phyloP scores from a whole-genome alignment of 306 rosid species.

The Begonia fuchsioides region DNA sequence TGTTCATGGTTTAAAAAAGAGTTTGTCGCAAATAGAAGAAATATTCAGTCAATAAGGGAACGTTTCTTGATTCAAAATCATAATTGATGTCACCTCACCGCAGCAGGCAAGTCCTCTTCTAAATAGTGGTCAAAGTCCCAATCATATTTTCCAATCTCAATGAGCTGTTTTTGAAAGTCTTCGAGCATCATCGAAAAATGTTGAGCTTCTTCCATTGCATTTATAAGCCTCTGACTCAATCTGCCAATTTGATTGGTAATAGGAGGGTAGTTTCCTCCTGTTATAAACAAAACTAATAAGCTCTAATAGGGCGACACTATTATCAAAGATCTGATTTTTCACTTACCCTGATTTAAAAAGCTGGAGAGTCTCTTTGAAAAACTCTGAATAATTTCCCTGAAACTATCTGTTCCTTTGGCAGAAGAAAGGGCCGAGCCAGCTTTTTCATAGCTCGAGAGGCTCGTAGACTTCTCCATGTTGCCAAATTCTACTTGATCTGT shows the following conservation, averaged over 20 bases:
- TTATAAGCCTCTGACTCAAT: slow-evolving; percentile 22
- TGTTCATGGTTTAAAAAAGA: neutral
- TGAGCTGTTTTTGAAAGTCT: slow-evolving; percentile 47
- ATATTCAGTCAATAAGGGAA: neutral
- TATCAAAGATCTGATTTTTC: slow-evolving; percentile 1
- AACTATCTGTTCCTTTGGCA: slow-evolving; percentile 9
- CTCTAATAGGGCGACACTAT: neutral
- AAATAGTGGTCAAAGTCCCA: slow-evolving; percentile 88
- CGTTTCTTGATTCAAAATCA: neutral
- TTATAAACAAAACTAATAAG: slow-evolving; percentile 7
- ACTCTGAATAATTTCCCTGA: slow-evolving; percentile 17
- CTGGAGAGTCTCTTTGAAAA: slow-evolving; percentile 18
- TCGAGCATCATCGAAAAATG: slow-evolving; percentile 24
- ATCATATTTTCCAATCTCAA: slow-evolving; percentile 28
- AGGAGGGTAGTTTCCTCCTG: slow-evolving; percentile 11
- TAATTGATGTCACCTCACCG: slow-evolving; percentile 59
- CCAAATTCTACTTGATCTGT: slow-evolving; percentile 17
- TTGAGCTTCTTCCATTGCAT: slow-evolving; percentile 27
- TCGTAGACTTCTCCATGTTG: slow-evolving; percentile 7
- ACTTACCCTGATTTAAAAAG: slow-evolving; percentile 28
- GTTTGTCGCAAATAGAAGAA: neutral
- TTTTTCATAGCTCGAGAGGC: neutral
- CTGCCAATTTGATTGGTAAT: slow-evolving; percentile 21
- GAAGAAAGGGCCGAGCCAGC: slow-evolving; percentile 14
- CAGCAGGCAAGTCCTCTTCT: slow-evolving; percentile 77